These are phyloP conservation scores for Kwoniella europaea DNA, from an alignment of 768 basidiomycete species.

Conservation along the genomic window DNA sequence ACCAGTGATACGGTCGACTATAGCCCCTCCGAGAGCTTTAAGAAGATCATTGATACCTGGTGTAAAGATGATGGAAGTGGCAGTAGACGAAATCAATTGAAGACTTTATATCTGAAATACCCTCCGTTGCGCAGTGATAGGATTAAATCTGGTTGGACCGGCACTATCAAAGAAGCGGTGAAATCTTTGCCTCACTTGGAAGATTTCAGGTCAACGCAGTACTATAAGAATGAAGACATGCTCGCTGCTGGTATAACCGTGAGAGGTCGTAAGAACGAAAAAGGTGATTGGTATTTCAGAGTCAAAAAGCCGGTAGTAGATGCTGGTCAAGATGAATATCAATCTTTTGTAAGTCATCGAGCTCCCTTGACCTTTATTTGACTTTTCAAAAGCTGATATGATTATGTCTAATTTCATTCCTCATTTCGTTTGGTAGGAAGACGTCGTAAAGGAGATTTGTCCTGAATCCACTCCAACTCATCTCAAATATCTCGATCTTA, in stretches of 20 bases:
- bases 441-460: no score
- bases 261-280: not conserved
- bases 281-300: not conserved
- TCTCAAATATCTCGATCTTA: not conserved
- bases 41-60: not conserved
- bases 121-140: not conserved
- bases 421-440: no score
- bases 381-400: no score
- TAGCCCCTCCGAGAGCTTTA: not conserved
- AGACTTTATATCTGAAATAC: not conserved
- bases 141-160: not conserved
- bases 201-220: not conserved
- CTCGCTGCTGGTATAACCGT: not conserved
- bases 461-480: no score
- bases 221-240: not conserved
- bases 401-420: no score
- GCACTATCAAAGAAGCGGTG: not conserved
- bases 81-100: not conserved
- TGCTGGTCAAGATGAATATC: not conserved
- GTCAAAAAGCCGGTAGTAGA: not conserved
- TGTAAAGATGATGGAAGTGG: not conserved
- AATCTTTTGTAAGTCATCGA: no score
- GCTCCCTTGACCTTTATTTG: no score
- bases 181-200: not conserved
- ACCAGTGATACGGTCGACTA: not conserved